Percentiles rank a stretch among this genome's conserved stretches.
Conservation (phyloP, 1,284 basidiomycete species). For the Puccinia triticina region DNA sequence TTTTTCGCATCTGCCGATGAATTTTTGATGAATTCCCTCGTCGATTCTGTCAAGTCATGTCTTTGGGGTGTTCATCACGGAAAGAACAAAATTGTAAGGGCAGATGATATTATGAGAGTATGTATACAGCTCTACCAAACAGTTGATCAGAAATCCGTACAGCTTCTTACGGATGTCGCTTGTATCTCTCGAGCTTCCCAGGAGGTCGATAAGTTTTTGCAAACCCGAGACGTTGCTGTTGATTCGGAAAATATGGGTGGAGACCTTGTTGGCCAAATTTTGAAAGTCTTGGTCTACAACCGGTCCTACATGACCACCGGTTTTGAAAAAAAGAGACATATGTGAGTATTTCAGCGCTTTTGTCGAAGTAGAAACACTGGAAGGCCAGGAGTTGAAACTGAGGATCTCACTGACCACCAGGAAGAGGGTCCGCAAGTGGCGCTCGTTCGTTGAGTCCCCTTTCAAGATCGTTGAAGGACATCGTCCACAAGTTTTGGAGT, state of each 20-base stretch:
- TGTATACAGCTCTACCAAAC: background rate
- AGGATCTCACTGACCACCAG: constrained; percentile 15
- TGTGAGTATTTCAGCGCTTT: too few relatives aligned
- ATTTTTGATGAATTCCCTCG: constrained; percentile 89
- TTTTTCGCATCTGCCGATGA: constrained; percentile 85
- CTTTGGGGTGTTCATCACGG: constrained; percentile 56
- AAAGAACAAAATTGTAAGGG: constrained; percentile 29
- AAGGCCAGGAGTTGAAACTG: background rate
- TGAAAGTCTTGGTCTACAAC: constrained; percentile 65
- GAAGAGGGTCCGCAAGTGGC: constrained; percentile 41
- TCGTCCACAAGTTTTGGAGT: too few relatives aligned
- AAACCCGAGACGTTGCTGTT: constrained; percentile 96
- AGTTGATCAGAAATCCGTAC: constrained; percentile 64
- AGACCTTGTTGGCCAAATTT: constrained; percentile 78
- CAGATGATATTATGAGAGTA: too few relatives aligned
- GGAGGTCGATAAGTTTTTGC: constrained; percentile 84
- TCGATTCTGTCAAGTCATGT: constrained; percentile 85
- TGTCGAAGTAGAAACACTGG: background rate
- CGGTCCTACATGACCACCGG: background rate
- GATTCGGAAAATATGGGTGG: constrained; percentile 97
- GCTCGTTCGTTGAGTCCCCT: constrained; percentile 49
- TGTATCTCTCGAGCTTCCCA: constrained; percentile 79
- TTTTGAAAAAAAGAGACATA: background rate
- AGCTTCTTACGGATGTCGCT: constrained; percentile 73
- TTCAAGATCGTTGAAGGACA: constrained; percentile 51